Percentiles rank a stretch among this genome's conserved stretches.
phyloP scores from a whole-genome alignment of 2,329 filamentous ascomycete species.

The Monilinia polystroma region DNA sequence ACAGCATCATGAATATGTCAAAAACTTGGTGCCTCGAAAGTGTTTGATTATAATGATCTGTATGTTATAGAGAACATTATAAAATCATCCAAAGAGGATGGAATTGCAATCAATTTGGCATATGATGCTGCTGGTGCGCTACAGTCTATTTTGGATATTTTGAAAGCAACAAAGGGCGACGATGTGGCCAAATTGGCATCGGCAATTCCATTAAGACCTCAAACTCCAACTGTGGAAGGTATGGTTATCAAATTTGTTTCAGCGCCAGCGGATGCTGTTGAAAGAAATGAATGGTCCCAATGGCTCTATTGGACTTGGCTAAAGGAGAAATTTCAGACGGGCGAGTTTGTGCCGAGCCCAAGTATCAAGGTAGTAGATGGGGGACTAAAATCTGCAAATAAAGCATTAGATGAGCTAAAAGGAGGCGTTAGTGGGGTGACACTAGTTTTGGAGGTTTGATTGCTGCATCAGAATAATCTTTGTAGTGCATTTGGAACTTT shows the following conservation, averaged over 20 bases:
- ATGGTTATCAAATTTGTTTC: slow-evolving; percentile 40
- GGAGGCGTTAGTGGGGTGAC: slow-evolving; percentile 46
- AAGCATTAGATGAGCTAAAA: slow-evolving; percentile 44
- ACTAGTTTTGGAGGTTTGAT: slow-evolving; percentile 38
- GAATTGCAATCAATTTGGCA: slow-evolving; percentile 14
- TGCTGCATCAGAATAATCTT: not conserved
- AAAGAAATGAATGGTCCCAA: slow-evolving; percentile 36
- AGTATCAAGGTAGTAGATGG: slow-evolving; percentile 44
- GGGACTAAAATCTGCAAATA: slow-evolving; percentile 39
- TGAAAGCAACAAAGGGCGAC: slow-evolving; percentile 51
- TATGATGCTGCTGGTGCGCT: slow-evolving; percentile 22
- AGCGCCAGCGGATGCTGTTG: slow-evolving; percentile 49
- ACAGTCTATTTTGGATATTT: slow-evolving; percentile 50
- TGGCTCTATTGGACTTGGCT: slow-evolving; percentile 33
- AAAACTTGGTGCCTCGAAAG: slow-evolving; percentile 27
- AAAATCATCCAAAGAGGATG: slow-evolving; percentile 28
- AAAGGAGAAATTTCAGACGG: slow-evolving; percentile 30
- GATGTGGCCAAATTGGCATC: slow-evolving; percentile 49
- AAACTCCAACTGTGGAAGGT: slow-evolving; percentile 5
- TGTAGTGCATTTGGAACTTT: not conserved
- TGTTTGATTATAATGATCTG: slow-evolving; percentile 30
- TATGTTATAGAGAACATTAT: slow-evolving; percentile 36
- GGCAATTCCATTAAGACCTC: slow-evolving; percentile 57
- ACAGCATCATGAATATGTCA: slow-evolving; percentile 31
- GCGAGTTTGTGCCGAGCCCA: slow-evolving; percentile 41